A percentile compares a stretch with the other conserved stretches of the same genome.
These are phyloP conservation scores for Anthoceros angustus DNA, from an alignment of 225 moss, liverwort and hornwort genomes.

Conservation along the genomic window DNA sequence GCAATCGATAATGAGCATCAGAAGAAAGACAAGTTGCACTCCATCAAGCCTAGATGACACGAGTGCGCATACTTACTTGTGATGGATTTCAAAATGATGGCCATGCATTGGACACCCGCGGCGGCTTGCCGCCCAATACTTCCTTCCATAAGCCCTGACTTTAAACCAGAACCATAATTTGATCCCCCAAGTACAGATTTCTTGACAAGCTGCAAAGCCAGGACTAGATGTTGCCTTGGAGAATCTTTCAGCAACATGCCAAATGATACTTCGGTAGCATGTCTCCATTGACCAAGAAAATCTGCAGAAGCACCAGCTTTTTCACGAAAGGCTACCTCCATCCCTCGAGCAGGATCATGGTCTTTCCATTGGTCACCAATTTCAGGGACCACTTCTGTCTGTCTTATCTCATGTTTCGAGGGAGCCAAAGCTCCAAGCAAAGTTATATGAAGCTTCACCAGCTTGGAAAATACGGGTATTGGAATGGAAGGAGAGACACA, in stretches of 20 bases:
- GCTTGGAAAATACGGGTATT: conserved; percentile 50
- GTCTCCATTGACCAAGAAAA: conserved; percentile 11
- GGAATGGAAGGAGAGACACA: conserved; percentile 45
- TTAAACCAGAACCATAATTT: conserved; percentile 37
- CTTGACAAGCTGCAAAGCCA: conserved; percentile 69
- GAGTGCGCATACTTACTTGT: conserved; percentile 33
- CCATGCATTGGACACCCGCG: conserved; percentile 67
- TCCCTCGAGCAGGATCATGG: too few relatives aligned
- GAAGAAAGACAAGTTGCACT: background rate
- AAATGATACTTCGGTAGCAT: conserved; percentile 39
- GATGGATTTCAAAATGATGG: conserved; percentile 58
- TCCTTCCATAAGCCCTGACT: conserved; percentile 19
- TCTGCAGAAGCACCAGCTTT: background rate
- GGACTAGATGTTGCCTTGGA: conserved; percentile 63
- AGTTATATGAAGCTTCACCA: conserved; percentile 51
- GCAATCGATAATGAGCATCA: background rate
- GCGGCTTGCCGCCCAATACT: conserved; percentile 45
- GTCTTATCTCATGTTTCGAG: conserved; percentile 10
- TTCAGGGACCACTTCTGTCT: conserved; percentile 9
- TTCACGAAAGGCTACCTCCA: too few relatives aligned
- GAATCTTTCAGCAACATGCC: conserved; percentile 50
- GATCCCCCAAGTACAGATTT: conserved; percentile 65
- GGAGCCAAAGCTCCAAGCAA: conserved; percentile 46
- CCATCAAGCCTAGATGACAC: background rate
- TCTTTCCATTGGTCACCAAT: too few relatives aligned